Conservation (phyloP, 208 protist genomes). For the Trypanosoma scelopori region DNA sequence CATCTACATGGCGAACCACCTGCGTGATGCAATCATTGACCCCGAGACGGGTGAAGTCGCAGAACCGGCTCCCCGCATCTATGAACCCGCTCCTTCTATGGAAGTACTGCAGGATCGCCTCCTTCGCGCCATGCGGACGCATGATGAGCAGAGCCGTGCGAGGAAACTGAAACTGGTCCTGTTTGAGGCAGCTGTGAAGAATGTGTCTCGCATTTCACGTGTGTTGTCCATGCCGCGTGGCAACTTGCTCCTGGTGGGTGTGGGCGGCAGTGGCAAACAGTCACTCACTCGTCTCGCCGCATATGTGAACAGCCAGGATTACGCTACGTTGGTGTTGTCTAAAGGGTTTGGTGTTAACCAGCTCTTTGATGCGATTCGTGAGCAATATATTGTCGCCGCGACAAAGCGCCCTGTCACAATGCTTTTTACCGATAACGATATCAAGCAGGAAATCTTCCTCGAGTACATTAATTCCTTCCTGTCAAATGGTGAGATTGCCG, state of each 20-base stretch:
- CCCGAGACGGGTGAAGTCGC: slow-evolving; percentile 89
- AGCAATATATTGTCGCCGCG: slow-evolving; percentile 88
- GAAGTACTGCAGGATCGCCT: slow-evolving; percentile 74
- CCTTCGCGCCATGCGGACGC: slow-evolving; percentile 73
- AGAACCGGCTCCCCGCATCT: slow-evolving; percentile 92
- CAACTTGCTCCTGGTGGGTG: slow-evolving; percentile 94
- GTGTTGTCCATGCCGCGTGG: slow-evolving; percentile 91
- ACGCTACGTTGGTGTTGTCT: slow-evolving; percentile 90
- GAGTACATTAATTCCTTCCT: slow-evolving; percentile 98
- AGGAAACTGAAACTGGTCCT: slow-evolving; percentile 94
- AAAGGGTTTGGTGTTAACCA: slow-evolving; percentile 94
- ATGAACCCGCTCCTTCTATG: slow-evolving; percentile 93
- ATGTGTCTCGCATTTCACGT: slow-evolving; percentile 93
- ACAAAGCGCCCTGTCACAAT: slow-evolving; percentile 92
- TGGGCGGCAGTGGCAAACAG: slow-evolving; percentile 93
- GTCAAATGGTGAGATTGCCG: slow-evolving; percentile 95
- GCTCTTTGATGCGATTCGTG: slow-evolving; percentile 93
- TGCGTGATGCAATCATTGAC: slow-evolving; percentile 89
- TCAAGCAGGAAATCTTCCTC: slow-evolving; percentile 98
- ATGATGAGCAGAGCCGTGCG: slow-evolving; percentile 90
- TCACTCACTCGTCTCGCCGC: slow-evolving; percentile 89
- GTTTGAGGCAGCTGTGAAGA: slow-evolving; percentile 95
- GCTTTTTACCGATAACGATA: slow-evolving; percentile 98
- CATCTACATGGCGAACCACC: slow-evolving; percentile 95
- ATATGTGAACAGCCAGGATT: slow-evolving; percentile 87